Base-by-base conservation (phyloP, 169 alveolate genomes). In the Eimeria falciformis region DNA sequence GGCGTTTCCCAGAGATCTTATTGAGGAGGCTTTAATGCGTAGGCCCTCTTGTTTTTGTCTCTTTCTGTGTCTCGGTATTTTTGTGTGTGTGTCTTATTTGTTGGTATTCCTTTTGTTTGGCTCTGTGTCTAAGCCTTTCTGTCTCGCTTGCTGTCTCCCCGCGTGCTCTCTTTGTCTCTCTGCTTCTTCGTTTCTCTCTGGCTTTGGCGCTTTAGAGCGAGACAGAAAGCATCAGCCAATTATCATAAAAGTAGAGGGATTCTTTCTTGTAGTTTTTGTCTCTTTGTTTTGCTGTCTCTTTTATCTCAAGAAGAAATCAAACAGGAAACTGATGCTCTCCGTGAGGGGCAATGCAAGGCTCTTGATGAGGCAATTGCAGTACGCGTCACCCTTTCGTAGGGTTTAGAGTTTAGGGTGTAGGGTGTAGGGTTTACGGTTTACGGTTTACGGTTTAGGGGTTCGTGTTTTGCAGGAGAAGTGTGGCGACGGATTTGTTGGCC, bases 401-500 rank as follows among this genome's bases (percentile, higher is more conserved):
- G 62, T 50, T 50, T 50, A 12, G 62, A 12, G 62, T 50, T 50
- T 21, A 12, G 23, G 62, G 11, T 12, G 23, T 50, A 12, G 23
- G 37, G 14, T 17, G 46, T 65, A 43, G n/a, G 11, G 77, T 21
- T 65, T n/a, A 21, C 47, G 81, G 81, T 50, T 50, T 50, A 50
- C 62, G 11, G 62, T 50, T 21, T 12, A 0, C 23, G 62, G 23
- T 50, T 50, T 50, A 50, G 62, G 11, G 11, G 62, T 50, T 12
- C n/a, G n/a, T 29, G 55, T 33, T 29, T 46, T 29, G 45, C 86
- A 77, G 86, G 86, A 77, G 86, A 77, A 77, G 21, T 77, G 86
- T 23, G 86, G 27, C 47, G 86, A 77, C 6, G 66, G 86, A n/a
- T 77, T 77, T 33, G 23, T 33, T 21, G 86, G 86, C 47, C 18